These are phyloP conservation scores for Hanseniaspora nectarophila DNA, from an alignment of 805 yeast genomes.

Conservation along the genomic window DNA sequence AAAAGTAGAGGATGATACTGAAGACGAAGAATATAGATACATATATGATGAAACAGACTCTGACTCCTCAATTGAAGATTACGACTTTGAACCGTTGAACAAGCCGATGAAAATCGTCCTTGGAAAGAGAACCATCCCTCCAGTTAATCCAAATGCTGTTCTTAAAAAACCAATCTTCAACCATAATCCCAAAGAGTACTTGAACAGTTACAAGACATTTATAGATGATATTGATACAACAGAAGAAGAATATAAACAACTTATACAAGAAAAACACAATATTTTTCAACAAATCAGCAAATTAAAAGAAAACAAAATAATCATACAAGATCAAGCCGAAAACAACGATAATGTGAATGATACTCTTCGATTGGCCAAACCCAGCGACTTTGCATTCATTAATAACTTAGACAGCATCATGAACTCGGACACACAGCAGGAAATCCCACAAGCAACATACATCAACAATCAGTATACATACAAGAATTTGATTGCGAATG, in stretches of 20 bases:
- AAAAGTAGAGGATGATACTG: background rate
- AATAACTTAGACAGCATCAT: background rate
- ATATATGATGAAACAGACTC: conserved; percentile 8
- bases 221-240: conserved; percentile 45
- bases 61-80: conserved; percentile 17
- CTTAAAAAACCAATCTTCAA: conserved; percentile 34
- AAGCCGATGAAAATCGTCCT: conserved; percentile 9
- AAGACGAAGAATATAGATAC: conserved; percentile 15
- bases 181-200: conserved; percentile 32
- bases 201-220: conserved; percentile 45
- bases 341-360: conserved; percentile 24
- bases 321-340: conserved; percentile 33
- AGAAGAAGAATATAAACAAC: conserved; percentile 47
- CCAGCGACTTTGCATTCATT: background rate
- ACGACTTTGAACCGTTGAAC: conserved; percentile 13
- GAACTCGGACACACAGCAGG: background rate
- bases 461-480: background rate
- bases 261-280: conserved; percentile 41
- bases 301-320: conserved; percentile 19
- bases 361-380: background rate
- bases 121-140: conserved; percentile 23
- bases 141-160: conserved; percentile 52
- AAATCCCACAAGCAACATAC: conserved; percentile 22
- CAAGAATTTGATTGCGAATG: background rate
- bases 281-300: conserved; percentile 35